A percentile compares a stretch with the other conserved stretches of the same genome.
These are phyloP conservation scores for Candida coquimbonensis DNA, from an alignment of 805 yeast genomes.

Conservation along the genomic window DNA sequence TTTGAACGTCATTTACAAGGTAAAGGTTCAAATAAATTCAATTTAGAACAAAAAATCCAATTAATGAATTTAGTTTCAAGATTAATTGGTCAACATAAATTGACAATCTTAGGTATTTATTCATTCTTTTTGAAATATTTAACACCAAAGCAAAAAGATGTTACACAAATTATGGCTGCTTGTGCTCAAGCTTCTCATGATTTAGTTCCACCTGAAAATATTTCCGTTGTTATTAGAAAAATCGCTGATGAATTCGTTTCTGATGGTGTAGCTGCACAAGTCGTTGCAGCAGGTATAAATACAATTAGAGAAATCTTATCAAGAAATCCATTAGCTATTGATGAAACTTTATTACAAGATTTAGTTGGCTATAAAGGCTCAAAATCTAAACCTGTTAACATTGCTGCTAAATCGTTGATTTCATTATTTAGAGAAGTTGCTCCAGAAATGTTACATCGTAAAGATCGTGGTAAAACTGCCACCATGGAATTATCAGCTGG, in stretches of 20 bases:
- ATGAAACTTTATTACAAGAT: constrained; percentile 80
- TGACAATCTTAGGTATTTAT: constrained; percentile 83
- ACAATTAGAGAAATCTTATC: constrained; percentile 89
- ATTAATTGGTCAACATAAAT: constrained; percentile 88
- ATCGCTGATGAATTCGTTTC: constrained; percentile 96
- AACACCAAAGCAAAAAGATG: constrained; percentile 91
- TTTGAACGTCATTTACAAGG: constrained; percentile 67
- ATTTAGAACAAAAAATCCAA: constrained; percentile 82
- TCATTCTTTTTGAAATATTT: constrained; percentile 82
- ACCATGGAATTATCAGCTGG: constrained; percentile 70
- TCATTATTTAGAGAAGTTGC: constrained; percentile 89
- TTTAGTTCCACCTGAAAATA: constrained; percentile 91
- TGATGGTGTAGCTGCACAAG: constrained; percentile 97
- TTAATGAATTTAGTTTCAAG: constrained; percentile 85
- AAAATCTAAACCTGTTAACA: constrained; percentile 86
- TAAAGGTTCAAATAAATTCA: constrained; percentile 62
- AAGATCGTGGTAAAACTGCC: constrained; percentile 92
- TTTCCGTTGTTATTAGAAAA: constrained; percentile 74
- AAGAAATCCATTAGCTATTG: constrained; percentile 93
- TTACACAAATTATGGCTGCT: constrained; percentile 95
- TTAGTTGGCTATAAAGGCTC: constrained; percentile 86
- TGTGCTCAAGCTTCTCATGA: constrained; percentile 96
- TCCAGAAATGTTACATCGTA: constrained; percentile 86
- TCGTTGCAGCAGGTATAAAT: constrained; percentile 95
- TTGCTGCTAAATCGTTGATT: constrained; percentile 88